Base-by-base conservation (phyloP, 805 yeast species). In the Wickerhamiella cacticola region DNA sequence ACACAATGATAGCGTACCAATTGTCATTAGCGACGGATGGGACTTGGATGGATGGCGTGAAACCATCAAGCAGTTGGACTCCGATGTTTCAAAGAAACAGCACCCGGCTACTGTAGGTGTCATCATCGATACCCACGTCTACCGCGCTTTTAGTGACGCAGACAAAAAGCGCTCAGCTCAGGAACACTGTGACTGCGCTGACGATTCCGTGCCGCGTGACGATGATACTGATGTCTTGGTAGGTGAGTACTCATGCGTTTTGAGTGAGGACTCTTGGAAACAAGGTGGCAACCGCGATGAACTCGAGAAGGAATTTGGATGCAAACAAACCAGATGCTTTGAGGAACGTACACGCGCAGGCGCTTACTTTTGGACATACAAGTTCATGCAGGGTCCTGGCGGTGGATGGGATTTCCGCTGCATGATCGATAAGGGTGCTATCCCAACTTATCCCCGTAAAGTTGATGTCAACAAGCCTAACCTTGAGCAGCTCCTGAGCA, bases 321-420 rank as follows among this genome's bases (percentile, higher is more conserved):
- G 67, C 16, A 62, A 61, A n/a, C 79, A 85, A 61, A 53, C 63
- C 4, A 57, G 64, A 2, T 53, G 74, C 5, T 75, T 82, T 58
- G 58, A 61, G 4, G 56, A 72, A 33, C 65, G 80, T 29, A 80
- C 89, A 1, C 62, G 70, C 8, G 73, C 77, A 49, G 97, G 97
- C 0, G 71, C 75, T 50, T 88, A 73, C 63, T 89, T 92, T 64
- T 89, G 97, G 97, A 83, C 95, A 1, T 82, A 67, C 62, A 85
- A 86, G 64, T 88, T 88, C 59, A 76, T 81, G 60, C 71, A 78
- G 49, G 96, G 96, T 1, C 81, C 80, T 59, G 96, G 96, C 38
- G 97, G 97, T 13, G 96, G 86, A 65, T 89, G 97, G 97, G 96
- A 92, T 44, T 80, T 85, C 64, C 71, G 73, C 21, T 82, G 86